Percentiles rank a stretch among this genome's conserved stretches.
Evolutionary conservation across 2,329 filamentous ascomycete genomes (phyloP).

Genomic region (Ceratocystis destructans): DNA sequence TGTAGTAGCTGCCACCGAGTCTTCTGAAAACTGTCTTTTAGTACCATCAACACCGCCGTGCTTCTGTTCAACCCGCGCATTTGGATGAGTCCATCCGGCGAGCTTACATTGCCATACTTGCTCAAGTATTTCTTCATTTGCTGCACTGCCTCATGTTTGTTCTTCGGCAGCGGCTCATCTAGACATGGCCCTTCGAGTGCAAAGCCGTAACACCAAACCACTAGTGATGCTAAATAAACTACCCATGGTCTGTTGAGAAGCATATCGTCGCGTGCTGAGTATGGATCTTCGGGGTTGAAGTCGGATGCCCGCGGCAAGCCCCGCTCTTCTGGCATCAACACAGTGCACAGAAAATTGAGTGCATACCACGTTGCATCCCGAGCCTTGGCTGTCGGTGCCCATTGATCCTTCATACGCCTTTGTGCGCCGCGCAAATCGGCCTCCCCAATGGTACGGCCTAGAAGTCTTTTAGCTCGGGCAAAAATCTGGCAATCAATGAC

Average conservation of each 20-base stretch:
- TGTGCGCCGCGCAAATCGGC: constrained; percentile 70
- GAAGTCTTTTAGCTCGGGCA: constrained; percentile 68
- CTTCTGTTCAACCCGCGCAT: constrained; percentile 70
- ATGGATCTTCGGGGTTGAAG: constrained; percentile 33
- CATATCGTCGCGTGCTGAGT: constrained; percentile 76
- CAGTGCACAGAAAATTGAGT: constrained; percentile 73
- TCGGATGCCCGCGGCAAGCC: constrained; percentile 24
- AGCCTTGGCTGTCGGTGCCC: constrained; percentile 79
- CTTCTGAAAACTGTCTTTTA: constrained; percentile 67
- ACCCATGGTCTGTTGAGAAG: constrained; percentile 90
- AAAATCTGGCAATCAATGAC: constrained; percentile 97
- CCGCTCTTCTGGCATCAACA: constrained; percentile 48
- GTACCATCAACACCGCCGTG: constrained; percentile 63
- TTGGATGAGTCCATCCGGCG: constrained; percentile 62
- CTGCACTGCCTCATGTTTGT: constrained; percentile 50
- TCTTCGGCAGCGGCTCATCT: constrained; percentile 37
- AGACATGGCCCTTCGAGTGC: constrained; percentile 70
- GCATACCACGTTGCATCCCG: constrained; percentile 89
- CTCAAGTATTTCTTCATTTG: constrained; percentile 72
- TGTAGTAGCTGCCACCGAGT: constrained; percentile 86
- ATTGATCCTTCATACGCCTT: constrained; percentile 71
- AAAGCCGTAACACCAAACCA: constrained; percentile 92
- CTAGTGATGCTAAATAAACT: constrained; percentile 78
- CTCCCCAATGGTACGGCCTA: constrained; percentile 71
- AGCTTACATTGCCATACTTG: constrained; percentile 54